phyloP scores from a whole-genome alignment of 805 yeast genomes.

The Wickerhamiella kurtzmanii region DNA sequence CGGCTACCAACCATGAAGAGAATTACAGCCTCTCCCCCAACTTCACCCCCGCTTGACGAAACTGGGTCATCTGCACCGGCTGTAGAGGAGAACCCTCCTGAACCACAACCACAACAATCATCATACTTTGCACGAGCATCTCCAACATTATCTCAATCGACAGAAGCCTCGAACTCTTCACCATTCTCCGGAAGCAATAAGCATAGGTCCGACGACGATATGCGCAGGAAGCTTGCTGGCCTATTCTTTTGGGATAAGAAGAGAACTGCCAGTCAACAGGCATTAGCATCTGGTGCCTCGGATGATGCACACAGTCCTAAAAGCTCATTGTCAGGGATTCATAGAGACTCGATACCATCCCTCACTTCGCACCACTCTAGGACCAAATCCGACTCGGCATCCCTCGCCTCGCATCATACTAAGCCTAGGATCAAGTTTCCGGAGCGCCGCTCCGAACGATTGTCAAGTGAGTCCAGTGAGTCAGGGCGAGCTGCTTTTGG shows the following conservation, averaged over 20 bases:
- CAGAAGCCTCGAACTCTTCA: neutral
- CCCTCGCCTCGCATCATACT: neutral
- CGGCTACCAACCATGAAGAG: neutral
- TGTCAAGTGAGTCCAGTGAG: neutral
- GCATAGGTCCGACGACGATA: slow-evolving; percentile 1
- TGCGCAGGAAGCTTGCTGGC: slow-evolving; percentile 4
- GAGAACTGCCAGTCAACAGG: no score
- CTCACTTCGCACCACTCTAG: neutral
- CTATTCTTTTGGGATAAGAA: slow-evolving; percentile 6
- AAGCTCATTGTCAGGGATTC: slow-evolving; percentile 1
- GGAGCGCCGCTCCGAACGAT: neutral
- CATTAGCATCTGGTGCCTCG: no score
- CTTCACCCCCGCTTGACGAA: neutral
- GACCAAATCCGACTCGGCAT: neutral
- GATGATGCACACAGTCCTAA: no score
- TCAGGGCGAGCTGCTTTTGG: neutral
- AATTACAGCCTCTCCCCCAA: neutral
- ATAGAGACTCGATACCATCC: neutral
- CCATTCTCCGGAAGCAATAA: neutral
- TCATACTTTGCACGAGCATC: neutral
- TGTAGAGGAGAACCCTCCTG: no score
- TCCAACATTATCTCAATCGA: no score
- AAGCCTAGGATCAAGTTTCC: neutral
- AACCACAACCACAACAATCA: neutral
- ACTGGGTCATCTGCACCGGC: no score